Base-by-base conservation (phyloP, 768 basidiomycete species). In the Russula brevipes region DNA sequence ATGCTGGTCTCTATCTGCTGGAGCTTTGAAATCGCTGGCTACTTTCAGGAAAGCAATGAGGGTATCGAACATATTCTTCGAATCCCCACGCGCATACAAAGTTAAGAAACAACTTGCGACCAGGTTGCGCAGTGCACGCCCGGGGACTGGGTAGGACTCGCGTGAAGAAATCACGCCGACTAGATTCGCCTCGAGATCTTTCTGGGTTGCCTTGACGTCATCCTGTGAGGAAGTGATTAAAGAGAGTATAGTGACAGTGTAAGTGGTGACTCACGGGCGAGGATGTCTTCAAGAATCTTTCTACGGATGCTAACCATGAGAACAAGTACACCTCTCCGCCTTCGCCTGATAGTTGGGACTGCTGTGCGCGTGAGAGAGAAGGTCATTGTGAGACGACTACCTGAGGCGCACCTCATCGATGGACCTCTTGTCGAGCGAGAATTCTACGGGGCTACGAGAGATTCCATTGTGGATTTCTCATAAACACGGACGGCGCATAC, bases 21-120 rank as follows among this genome's bases (percentile, higher is more conserved):
- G 65, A 10, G 81, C 74, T 72, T 92, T 94, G 63, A 81, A 72
- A 69, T 97, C 95, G 12, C 81, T 78, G 0, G 85, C 86, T 24
- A 87, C 80, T 75, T 85, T 90, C 57, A 96, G 74, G 62, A 97
- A 82, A 2, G 81, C 72, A 70, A 93, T 88, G 35, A 96, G 73
- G 5, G 89, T 89, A 70, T 99, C 96, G 68, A 94, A 98, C 59
- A 98, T 74, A 1, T 87, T 84, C 73, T 86, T 82, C 0, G 88
- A 87, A 72, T 98, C 95, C 68, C 89, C 91, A 17, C 86, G 82
- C 39, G 79, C 81, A 75, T 94, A 94, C 16, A 96, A 66, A 24
- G 78, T 72, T 47, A 91, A 73, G 51, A 98, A 75, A 69, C 92
- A 94, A 79, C 90, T 79, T 9, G 89, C 84, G 52, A 89, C 83